These are phyloP conservation scores for Globisporangium spinosum DNA, from an alignment of 352 stramenopile species.

Conservation along the genomic window DNA sequence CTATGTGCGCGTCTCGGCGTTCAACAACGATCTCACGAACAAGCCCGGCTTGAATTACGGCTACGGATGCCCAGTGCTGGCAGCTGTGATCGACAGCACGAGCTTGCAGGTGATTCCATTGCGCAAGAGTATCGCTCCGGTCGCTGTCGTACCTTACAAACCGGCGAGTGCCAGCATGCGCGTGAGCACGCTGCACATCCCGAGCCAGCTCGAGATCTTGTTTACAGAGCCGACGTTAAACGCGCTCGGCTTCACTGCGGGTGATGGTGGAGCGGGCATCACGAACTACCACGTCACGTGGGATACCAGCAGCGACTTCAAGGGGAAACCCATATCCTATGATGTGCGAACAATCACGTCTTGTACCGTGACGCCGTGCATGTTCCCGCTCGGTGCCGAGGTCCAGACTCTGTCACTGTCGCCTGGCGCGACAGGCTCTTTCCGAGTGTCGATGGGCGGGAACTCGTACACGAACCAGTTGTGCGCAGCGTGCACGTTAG, in stretches of 20 bases:
- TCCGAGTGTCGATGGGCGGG: constrained; percentile 58
- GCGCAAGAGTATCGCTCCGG: constrained; percentile 37
- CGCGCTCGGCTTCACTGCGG: constrained; percentile 51
- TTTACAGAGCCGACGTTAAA: constrained; percentile 73
- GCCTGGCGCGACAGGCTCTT: constrained; percentile 56
- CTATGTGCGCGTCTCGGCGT: constrained; percentile 86
- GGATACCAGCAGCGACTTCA: constrained; percentile 47
- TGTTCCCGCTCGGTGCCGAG: constrained; percentile 89
- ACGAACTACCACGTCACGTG: constrained; percentile 64
- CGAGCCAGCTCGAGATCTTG: constrained; percentile 73
- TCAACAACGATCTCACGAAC: constrained; percentile 63
- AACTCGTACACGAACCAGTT: constrained; percentile 31
- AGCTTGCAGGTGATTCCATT: constrained; percentile 12
- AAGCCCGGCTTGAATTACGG: constrained; percentile 28
- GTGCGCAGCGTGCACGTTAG: constrained; percentile 35
- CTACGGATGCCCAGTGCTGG: constrained; percentile 63
- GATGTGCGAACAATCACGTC: constrained; percentile 48
- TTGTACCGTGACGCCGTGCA: constrained; percentile 51
- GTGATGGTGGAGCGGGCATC: constrained; percentile 52
- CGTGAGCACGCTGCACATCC: constrained; percentile 69
- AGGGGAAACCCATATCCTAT: constrained; percentile 33
- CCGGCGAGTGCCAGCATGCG: constrained; percentile 68
- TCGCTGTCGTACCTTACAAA: constrained; percentile 56
- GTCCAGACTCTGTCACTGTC: constrained; percentile 89
- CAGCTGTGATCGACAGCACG: constrained; percentile 32